A percentile compares a stretch with the other conserved stretches of the same genome.
These are phyloP conservation scores for Phytophthora syringae DNA, from an alignment of 352 stramenopile genomes.

Conservation along the genomic window DNA sequence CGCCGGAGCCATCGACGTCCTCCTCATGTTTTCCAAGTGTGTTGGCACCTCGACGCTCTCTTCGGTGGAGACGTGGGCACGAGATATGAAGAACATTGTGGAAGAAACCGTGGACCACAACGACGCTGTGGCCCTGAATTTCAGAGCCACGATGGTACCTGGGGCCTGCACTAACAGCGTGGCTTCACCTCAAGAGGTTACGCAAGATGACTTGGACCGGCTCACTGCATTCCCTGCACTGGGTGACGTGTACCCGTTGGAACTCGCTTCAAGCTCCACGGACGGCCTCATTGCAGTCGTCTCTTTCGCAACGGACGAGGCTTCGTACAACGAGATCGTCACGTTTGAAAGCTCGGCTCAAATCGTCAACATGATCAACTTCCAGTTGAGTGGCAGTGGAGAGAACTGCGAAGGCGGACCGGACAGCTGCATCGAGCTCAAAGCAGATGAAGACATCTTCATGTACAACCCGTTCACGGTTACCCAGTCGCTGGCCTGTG, in stretches of 20 bases:
- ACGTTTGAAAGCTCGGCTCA: constrained; percentile 34
- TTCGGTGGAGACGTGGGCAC: constrained; percentile 51
- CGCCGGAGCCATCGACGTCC: constrained; percentile 38
- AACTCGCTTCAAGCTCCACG: constrained; percentile 6
- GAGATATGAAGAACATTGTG: constrained; percentile 29
- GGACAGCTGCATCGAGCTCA: constrained; percentile 44
- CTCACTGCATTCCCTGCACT: constrained; percentile 36
- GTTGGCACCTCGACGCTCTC: constrained; percentile 40
- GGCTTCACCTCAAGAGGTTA: constrained; percentile 10
- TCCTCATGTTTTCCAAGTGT: constrained; percentile 67
- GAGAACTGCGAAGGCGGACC: constrained; percentile 27
- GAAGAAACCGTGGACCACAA: constrained; percentile 9
- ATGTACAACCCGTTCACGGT: constrained; percentile 70
- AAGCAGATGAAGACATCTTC: constrained; percentile 52
- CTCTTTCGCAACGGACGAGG: constrained; percentile 43
- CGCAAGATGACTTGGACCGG: constrained; percentile 28
- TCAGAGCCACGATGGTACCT: constrained; percentile 43
- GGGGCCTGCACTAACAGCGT: constrained; percentile 34
- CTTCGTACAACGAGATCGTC: constrained; percentile 43
- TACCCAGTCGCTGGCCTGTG: constrained; percentile 45
- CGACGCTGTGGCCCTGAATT: constrained; percentile 20
- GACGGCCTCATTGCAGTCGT: constrained; percentile 38
- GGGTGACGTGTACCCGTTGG: constrained; percentile 32
- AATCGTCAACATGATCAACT: constrained; percentile 44
- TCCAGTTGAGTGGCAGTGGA: constrained; percentile 30